Evolutionary conservation across 768 basidiomycete species (phyloP).

Genomic region (Gloeostereum incarnatum): DNA sequence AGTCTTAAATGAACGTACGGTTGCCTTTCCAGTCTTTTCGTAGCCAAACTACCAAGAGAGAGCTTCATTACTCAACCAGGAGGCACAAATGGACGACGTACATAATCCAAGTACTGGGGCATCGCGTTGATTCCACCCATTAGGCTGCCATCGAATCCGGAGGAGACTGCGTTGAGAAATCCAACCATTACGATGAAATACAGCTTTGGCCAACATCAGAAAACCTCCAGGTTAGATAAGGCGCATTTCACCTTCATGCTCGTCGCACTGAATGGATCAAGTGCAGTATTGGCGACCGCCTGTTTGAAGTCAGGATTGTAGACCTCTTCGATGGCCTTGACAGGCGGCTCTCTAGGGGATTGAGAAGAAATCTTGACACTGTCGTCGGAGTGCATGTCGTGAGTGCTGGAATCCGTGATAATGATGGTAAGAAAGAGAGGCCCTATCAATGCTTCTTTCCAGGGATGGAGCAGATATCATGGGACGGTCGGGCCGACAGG

Average conservation of each 20-base stretch:
- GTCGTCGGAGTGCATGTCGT: too few species aligned
- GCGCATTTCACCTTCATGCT: constrained; percentile 9
- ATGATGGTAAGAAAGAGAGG: too few species aligned
- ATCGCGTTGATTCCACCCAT: constrained; percentile 8
- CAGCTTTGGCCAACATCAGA: constrained; percentile 5
- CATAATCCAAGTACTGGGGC: constrained; percentile 5
- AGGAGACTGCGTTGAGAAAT: constrained; percentile 9
- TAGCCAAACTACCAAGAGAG: too few species aligned
- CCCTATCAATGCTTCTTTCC: too few species aligned
- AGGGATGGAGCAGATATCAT: too few species aligned
- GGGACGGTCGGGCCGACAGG: too few species aligned
- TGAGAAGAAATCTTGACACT: too few species aligned
- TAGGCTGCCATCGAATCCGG: constrained; percentile 7
- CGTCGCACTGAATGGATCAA: constrained; percentile 10
- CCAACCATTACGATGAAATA: constrained; percentile 16
- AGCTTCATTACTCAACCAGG: too few species aligned
- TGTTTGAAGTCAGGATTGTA: constrained; percentile 10
- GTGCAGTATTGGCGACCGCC: constrained; percentile 6
- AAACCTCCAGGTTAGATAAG: neutral
- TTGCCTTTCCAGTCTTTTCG: too few species aligned
- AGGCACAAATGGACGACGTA: too few species aligned
- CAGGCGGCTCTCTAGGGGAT: too few species aligned
- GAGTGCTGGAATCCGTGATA: too few species aligned
- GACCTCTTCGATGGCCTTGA: constrained; percentile 7
- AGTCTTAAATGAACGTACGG: neutral